A percentile compares a stretch with the other conserved stretches of the same genome.
phyloP scores from a whole-genome alignment of 139 green algal species.

The Zygnema cylindricum region DNA sequence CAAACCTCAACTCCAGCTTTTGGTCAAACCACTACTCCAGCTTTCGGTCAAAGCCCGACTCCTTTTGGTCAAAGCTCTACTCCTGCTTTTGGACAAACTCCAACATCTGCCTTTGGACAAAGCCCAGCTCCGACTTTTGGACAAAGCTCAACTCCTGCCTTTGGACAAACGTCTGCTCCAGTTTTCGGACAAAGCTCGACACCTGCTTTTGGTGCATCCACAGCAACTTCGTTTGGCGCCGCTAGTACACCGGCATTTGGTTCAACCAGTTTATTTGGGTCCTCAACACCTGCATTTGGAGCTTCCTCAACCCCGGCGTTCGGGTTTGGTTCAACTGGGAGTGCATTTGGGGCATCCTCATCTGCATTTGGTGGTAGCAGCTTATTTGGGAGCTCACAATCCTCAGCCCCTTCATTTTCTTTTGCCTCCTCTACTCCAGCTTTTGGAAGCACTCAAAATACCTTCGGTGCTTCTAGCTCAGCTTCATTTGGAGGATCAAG shows the following conservation, averaged over 20 bases:
- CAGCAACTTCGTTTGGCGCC: slow-evolving; percentile 56
- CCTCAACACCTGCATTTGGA: slow-evolving; percentile 66
- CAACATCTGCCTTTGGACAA: slow-evolving; percentile 57
- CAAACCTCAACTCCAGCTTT: slow-evolving; percentile 53
- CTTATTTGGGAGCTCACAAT: slow-evolving; percentile 36
- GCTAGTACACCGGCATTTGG: no score
- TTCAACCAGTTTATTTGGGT: slow-evolving; percentile 26
- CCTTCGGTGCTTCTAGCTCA: slow-evolving; percentile 13
- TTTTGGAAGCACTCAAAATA: slow-evolving; percentile 30
- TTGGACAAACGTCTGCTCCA: slow-evolving; percentile 55
- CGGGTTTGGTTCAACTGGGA: slow-evolving; percentile 18
- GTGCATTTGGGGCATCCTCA: slow-evolving; percentile 35
- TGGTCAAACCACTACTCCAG: slow-evolving; percentile 22
- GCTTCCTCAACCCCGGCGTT: slow-evolving; percentile 21
- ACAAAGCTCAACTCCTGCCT: slow-evolving; percentile 53
- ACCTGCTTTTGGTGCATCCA: slow-evolving; percentile 61
- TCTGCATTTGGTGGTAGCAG: slow-evolving; percentile 33
- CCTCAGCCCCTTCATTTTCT: neutral
- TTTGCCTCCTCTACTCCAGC: slow-evolving; percentile 63
- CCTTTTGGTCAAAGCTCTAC: slow-evolving; percentile 32
- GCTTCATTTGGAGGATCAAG: slow-evolving; percentile 56
- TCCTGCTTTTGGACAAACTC: slow-evolving; percentile 59
- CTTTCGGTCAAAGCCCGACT: slow-evolving; percentile 50
- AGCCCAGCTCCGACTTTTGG: slow-evolving; percentile 62
- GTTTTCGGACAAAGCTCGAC: slow-evolving; percentile 57